Percentiles rank a stretch among this genome's conserved stretches.
Evolutionary conservation across 2,329 filamentous ascomycete species (phyloP).

Genomic region (Arthrinium phaeospermum): DNA sequence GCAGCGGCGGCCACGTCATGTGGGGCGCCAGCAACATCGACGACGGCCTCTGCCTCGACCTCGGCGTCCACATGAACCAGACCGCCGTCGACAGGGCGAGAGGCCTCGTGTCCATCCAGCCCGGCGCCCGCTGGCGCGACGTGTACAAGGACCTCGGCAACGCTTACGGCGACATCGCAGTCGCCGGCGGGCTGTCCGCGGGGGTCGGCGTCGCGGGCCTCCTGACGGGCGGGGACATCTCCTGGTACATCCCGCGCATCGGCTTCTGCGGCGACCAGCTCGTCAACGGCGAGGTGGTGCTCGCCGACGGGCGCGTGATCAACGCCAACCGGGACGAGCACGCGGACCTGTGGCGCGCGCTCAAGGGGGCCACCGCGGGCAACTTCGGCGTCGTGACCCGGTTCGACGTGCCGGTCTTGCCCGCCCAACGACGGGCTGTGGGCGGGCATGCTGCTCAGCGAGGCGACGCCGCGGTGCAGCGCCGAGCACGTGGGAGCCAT

Average conservation of each 20-base stretch:
- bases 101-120: conserved; percentile 32
- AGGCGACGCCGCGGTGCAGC: not conserved
- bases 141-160: not conserved
- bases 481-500: not conserved
- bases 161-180: not conserved
- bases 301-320: conserved; percentile 33
- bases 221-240: conserved; percentile 44
- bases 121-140: conserved; percentile 31
- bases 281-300: conserved; percentile 35
- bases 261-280: conserved; percentile 37
- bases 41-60: conserved; percentile 37
- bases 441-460: not conserved
- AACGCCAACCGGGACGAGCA: conserved; percentile 26
- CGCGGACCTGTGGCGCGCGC: conserved; percentile 38
- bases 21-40: conserved; percentile 42
- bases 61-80: conserved; percentile 29
- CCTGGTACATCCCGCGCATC: conserved; percentile 43
- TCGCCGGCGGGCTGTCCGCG: not conserved
- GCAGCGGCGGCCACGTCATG: conserved; percentile 46
- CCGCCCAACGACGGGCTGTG: not conserved
- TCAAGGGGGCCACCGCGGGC: conserved; percentile 37
- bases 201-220: conserved; percentile 43
- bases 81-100: not conserved
- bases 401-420: not conserved
- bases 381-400: conserved; percentile 19